These are phyloP conservation scores for Hymenotorrendiella dingleyae DNA, from an alignment of 2,329 filamentous ascomycete species.

Conservation along the genomic window DNA sequence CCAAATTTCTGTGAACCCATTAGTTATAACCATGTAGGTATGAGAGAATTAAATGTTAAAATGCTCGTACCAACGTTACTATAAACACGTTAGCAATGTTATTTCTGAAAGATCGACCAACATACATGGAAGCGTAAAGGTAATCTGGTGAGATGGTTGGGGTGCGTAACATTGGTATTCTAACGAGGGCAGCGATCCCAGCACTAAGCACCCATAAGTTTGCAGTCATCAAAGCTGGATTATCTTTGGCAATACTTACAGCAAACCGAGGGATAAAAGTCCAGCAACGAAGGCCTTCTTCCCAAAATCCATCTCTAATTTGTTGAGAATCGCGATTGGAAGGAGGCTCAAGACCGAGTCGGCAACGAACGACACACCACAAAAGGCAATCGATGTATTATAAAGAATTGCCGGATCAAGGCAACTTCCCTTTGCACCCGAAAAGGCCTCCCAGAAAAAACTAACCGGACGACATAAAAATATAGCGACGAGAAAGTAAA, in stretches of 20 bases:
- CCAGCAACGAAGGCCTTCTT: conserved; percentile 47
- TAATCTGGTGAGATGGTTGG: conserved; percentile 19
- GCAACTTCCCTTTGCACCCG: conserved; percentile 29
- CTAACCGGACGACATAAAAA: conserved; percentile 48
- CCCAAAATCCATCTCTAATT: conserved; percentile 46
- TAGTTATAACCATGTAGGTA: not conserved
- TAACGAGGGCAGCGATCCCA: conserved; percentile 21
- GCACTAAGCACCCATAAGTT: conserved; percentile 13
- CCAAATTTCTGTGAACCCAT: conserved; percentile 36
- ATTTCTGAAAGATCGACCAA: not conserved
- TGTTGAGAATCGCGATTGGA: conserved; percentile 48
- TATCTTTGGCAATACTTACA: conserved; percentile 28
- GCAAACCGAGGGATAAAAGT: conserved; percentile 51
- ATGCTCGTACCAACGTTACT: conserved; percentile 21
- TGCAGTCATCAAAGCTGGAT: not conserved
- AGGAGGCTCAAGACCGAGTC: conserved; percentile 49
- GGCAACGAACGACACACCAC: conserved; percentile 39
- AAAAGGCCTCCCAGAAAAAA: conserved; percentile 41
- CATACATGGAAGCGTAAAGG: conserved; percentile 20
- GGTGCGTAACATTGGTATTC: conserved; percentile 20
- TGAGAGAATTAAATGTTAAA: not conserved
- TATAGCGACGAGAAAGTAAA: conserved; percentile 45
- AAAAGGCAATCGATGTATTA: conserved; percentile 47
- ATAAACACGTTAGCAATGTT: conserved; percentile 4
- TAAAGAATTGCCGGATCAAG: conserved; percentile 41